phyloP scores from a whole-genome alignment of 371 early-diverging fungal species.

The Mortierella sp. region DNA sequence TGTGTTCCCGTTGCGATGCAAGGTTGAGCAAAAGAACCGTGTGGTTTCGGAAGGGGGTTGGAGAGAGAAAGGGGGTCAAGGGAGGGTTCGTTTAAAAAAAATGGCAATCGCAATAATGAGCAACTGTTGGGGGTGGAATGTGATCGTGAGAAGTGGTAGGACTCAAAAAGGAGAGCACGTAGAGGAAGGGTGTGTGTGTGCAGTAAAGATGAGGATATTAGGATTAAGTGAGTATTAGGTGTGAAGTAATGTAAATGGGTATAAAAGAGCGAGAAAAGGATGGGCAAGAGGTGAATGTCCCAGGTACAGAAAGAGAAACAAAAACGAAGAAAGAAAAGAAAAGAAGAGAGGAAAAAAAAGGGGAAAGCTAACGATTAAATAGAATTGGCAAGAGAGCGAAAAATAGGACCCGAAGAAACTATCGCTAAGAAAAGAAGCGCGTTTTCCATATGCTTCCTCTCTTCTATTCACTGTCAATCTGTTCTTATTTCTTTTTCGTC shows the following conservation, averaged over 20 bases:
- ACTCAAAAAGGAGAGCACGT: neutral
- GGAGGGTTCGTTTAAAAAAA: neutral
- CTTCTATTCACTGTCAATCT: neutral
- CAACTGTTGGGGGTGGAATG: neutral
- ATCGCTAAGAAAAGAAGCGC: neutral
- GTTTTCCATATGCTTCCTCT: neutral
- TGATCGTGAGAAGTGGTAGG: neutral
- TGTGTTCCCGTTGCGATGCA: neutral
- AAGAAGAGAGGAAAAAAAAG: neutral
- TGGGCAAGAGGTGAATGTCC: neutral
- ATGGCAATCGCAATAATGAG: neutral
- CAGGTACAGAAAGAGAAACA: neutral
- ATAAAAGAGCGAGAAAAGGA: neutral
- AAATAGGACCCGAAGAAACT: neutral
- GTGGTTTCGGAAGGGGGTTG: neutral
- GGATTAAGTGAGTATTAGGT: neutral
- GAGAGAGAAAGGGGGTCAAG: neutral
- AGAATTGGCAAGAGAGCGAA: neutral
- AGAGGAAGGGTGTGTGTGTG: neutral
- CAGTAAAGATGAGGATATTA: constrained; percentile 6
- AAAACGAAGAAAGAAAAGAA: neutral
- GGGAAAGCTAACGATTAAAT: neutral
- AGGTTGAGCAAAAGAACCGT: neutral
- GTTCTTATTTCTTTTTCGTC: neutral
- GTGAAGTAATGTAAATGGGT: neutral